Conservation (phyloP, 1,139 yeast genomes). For the Debaryomycetaceae sp. region DNA sequence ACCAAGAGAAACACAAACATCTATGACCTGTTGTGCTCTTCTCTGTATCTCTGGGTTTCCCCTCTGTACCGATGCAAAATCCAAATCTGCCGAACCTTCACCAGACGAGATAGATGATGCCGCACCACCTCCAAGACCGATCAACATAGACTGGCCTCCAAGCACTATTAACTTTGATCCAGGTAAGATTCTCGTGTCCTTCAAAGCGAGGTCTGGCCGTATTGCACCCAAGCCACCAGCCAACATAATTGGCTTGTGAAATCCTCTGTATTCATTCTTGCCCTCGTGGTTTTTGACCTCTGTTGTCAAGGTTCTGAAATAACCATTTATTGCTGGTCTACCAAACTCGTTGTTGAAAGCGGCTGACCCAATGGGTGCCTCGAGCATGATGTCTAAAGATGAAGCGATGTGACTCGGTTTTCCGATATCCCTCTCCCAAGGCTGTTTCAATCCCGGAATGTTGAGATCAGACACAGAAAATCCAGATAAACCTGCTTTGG, state of each 20-base stretch:
- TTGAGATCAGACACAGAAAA: conserved; percentile 87
- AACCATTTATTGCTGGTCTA: conserved; percentile 95
- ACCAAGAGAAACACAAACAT: conserved; percentile 86
- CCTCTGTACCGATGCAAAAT: conserved; percentile 98
- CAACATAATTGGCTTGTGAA: conserved; percentile 98
- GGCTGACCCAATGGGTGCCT: conserved; percentile 97
- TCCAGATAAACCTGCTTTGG: conserved; percentile 95
- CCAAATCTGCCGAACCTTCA: conserved; percentile 93
- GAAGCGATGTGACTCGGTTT: conserved; percentile 93
- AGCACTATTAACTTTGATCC: conserved; percentile 90
- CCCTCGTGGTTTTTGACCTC: conserved; percentile 62
- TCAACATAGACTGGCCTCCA: conserved; percentile 98
- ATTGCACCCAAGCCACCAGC: conserved; percentile 99
- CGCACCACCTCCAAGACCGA: conserved; percentile 99
- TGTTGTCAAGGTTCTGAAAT: conserved; percentile 92
- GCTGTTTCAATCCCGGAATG: conserved; percentile 83
- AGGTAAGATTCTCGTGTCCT: conserved; percentile 84
- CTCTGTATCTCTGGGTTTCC: conserved; percentile 99
- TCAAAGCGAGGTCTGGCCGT: conserved; percentile 88
- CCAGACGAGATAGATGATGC: conserved; percentile 95
- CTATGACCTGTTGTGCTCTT: conserved; percentile 97
- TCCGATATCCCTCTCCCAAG: conserved; percentile 90
- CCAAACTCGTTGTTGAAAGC: conserved; percentile 99
- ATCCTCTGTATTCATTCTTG: conserved; percentile 80
- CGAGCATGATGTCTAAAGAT: conserved; percentile 89